phyloP scores from a whole-genome alignment of 176 grass and related monocot species.

The Tuctoria greenei region DNA sequence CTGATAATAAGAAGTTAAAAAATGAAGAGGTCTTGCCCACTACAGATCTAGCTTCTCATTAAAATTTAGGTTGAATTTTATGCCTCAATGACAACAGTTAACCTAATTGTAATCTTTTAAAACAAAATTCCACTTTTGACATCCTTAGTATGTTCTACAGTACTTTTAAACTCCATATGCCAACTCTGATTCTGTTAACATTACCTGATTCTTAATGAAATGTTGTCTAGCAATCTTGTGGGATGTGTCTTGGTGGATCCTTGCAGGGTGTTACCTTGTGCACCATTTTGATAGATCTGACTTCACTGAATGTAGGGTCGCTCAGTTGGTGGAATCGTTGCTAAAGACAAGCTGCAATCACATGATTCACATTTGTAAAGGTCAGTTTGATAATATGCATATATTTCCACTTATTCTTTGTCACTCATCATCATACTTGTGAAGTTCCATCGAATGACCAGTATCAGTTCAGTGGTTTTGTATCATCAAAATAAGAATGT shows the following conservation, averaged over 20 bases:
- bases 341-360: constrained; percentile 16
- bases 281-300: constrained; percentile 13
- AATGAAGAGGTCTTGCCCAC: background rate
- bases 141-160: background rate
- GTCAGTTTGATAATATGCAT: constrained; percentile 23
- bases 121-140: background rate
- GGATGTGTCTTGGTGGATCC: background rate
- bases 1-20: background rate
- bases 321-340: background rate
- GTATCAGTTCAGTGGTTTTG: constrained; percentile 2
- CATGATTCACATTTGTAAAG: background rate
- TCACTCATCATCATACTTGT: background rate
- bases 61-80: constrained; percentile 33
- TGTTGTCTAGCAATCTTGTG: constrained; percentile 9
- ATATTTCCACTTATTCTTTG: background rate
- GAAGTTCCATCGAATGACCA: background rate
- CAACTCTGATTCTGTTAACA: background rate
- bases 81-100: background rate
- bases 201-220: background rate
- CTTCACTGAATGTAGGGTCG: constrained; percentile 30
- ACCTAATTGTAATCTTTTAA: background rate
- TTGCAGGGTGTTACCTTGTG: background rate
- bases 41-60: background rate
- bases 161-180: background rate
- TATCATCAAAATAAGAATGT: background rate